These are phyloP conservation scores for Botrytis tulipae DNA, from an alignment of 2,329 filamentous ascomycete genomes.

Conservation along the genomic window DNA sequence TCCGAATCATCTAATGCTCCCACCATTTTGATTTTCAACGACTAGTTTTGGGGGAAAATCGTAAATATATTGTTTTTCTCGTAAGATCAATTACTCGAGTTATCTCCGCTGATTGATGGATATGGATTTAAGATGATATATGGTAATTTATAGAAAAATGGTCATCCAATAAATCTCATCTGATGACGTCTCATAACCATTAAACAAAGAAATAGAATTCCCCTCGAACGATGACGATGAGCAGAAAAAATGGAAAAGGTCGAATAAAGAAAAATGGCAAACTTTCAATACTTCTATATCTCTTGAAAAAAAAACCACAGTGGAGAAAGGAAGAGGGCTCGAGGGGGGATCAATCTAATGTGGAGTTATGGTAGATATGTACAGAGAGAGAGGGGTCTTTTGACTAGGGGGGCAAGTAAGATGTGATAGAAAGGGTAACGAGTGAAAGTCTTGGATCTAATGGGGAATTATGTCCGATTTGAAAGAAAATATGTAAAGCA, in stretches of 20 bases:
- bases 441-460: neutral
- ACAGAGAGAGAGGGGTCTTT: neutral
- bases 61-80: neutral
- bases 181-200: neutral
- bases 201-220: neutral
- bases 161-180: neutral
- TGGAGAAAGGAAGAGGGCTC: neutral
- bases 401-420: neutral
- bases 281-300: slow-evolving; percentile 1
- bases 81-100: too few relatives aligned
- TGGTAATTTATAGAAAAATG: neutral
- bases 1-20: slow-evolving; percentile 13
- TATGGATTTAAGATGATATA: neutral
- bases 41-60: neutral
- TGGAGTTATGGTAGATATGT: neutral
- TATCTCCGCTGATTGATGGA: neutral
- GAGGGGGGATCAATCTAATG: neutral
- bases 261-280: slow-evolving; percentile 1
- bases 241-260: too few relatives aligned
- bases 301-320: neutral
- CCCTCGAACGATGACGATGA: neutral
- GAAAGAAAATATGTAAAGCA: neutral
- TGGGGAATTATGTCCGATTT: slow-evolving; percentile 1
- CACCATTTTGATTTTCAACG: neutral
- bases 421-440: neutral